Evolutionary conservation across 2,329 filamentous ascomycete species (phyloP).

Genomic region (Sporothrix brasiliensis): DNA sequence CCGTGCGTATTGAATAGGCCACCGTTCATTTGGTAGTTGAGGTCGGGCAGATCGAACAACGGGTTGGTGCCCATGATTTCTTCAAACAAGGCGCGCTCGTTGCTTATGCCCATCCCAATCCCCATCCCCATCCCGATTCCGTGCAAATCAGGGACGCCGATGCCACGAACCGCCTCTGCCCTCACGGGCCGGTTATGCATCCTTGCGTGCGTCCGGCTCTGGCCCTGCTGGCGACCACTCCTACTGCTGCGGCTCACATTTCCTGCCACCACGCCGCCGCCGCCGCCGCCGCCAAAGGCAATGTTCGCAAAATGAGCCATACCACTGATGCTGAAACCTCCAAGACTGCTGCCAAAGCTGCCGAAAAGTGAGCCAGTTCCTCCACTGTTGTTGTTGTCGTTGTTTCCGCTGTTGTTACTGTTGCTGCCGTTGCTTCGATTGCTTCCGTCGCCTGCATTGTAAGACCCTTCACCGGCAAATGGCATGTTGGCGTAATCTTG

Average conservation of each 20-base stretch:
- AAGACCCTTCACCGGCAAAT: not conserved
- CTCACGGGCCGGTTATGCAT: not conserved
- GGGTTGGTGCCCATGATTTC: constrained; percentile 34
- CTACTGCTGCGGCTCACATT: not conserved
- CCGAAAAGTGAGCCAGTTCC: not conserved
- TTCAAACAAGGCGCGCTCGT: not conserved
- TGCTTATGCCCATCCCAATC: not conserved
- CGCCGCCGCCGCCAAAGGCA: not conserved
- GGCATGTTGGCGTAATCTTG: no score
- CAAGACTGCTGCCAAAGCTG: not conserved
- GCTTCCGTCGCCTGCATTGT: not conserved
- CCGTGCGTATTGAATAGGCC: not conserved
- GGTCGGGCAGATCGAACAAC: constrained; percentile 41
- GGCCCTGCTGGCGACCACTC: constrained; percentile 3
- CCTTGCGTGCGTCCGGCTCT: not conserved
- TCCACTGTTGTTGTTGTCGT: not conserved
- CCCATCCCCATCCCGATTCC: no score
- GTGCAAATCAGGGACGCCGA: not conserved
- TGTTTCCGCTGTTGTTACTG: not conserved
- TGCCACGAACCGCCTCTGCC: not conserved
- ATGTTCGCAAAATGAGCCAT: constrained; percentile 9
- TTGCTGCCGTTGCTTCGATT: not conserved
- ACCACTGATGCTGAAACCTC: not conserved
- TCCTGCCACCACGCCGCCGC: no score
- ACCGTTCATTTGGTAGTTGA: constrained; percentile 44